Evolutionary conservation across 2,329 filamentous ascomycete species (phyloP).

Genomic region (Aspergillus sp.): DNA sequence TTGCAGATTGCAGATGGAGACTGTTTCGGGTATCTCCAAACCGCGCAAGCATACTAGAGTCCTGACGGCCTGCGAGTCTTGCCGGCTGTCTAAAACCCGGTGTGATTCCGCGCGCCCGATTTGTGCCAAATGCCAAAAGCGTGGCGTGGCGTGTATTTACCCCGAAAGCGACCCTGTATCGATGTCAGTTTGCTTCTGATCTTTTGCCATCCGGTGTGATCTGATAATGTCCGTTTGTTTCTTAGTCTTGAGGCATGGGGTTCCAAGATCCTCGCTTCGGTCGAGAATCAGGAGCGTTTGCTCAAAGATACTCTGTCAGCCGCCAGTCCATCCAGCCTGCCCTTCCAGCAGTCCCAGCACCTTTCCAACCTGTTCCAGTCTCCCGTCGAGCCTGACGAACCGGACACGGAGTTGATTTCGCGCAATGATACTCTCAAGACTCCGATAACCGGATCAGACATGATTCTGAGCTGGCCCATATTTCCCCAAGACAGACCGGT

Average conservation of each 20-base stretch:
- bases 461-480: slow-evolving; percentile 27
- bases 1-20: slow-evolving; percentile 16
- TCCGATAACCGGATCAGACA: slow-evolving; percentile 26
- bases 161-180: slow-evolving; percentile 25
- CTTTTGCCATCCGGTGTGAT: not conserved
- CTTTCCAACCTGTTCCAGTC: slow-evolving; percentile 8
- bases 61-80: slow-evolving; percentile 25
- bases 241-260: slow-evolving; percentile 25
- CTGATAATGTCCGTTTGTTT: not conserved
- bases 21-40: slow-evolving; percentile 9
- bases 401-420: slow-evolving; percentile 25
- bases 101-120: slow-evolving; percentile 25
- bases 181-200: slow-evolving; percentile 17
- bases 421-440: slow-evolving; percentile 26
- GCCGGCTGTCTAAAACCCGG: slow-evolving; percentile 26
- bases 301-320: slow-evolving; percentile 16
- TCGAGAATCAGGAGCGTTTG: slow-evolving; percentile 25
- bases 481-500: slow-evolving; percentile 24
- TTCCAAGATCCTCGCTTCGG: slow-evolving; percentile 22
- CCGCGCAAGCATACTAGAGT: slow-evolving; percentile 26
- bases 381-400: slow-evolving; percentile 15
- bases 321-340: not conserved
- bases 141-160: slow-evolving; percentile 25
- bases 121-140: slow-evolving; percentile 26
- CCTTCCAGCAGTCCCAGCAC: not conserved